phyloP scores from a whole-genome alignment of 768 basidiomycete genomes.

The Trametes meyenii region DNA sequence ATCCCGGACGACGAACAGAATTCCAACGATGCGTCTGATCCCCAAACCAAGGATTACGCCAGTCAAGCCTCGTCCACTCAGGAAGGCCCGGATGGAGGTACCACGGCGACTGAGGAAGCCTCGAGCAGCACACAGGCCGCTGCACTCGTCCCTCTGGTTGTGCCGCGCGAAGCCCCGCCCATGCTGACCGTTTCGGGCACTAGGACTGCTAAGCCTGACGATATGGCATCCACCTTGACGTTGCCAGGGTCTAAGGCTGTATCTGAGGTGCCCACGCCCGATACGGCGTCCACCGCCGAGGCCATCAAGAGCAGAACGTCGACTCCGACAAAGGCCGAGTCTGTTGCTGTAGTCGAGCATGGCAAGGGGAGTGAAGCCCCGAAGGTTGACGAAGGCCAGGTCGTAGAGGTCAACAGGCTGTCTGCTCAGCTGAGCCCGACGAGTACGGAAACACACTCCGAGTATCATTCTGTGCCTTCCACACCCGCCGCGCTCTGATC shows the following conservation, averaged over 20 bases:
- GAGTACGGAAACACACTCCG: constrained; percentile 10
- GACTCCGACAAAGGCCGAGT: constrained; percentile 14
- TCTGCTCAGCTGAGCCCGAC: constrained; percentile 17
- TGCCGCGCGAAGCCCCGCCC: background rate
- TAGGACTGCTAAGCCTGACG: background rate
- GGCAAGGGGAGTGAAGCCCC: background rate
- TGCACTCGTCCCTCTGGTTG: constrained; percentile 10
- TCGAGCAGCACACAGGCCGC: constrained; percentile 9
- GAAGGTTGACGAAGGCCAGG: background rate
- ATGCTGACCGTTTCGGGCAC: constrained; percentile 8
- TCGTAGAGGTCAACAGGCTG: constrained; percentile 1
- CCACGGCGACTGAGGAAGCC: background rate
- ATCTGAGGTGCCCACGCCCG: constrained; percentile 12
- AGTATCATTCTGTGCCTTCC: constrained; percentile 15
- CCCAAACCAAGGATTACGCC: constrained; percentile 21
- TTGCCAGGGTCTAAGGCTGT: constrained; percentile 12
- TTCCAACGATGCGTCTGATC: constrained; percentile 10
- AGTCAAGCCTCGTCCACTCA: background rate
- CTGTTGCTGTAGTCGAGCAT: background rate
- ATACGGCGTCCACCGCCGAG: background rate
- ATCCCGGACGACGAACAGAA: constrained; percentile 26
- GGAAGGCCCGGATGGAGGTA: constrained; percentile 1
- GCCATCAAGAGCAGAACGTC: constrained; percentile 2
- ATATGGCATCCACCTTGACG: constrained; percentile 8
- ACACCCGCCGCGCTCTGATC: constrained; percentile 7